These are phyloP conservation scores for Paramecium biaurelia DNA, from an alignment of 73 alveolate species.

Conservation along the genomic window DNA sequence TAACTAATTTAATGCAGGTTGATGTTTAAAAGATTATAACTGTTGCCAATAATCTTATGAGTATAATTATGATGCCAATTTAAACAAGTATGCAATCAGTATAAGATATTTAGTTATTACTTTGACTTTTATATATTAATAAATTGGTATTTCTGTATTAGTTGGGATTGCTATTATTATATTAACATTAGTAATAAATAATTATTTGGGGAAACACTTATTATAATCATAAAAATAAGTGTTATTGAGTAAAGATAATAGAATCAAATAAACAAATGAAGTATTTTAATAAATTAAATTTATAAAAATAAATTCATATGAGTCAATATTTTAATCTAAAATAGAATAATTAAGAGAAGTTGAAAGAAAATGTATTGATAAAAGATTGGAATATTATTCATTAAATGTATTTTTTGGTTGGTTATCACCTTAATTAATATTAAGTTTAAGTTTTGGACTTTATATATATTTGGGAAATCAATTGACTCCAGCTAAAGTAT, in stretches of 20 bases:
- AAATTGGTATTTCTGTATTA: slow-evolving; percentile 44
- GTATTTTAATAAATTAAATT: slow-evolving; percentile 83
- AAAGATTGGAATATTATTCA: not conserved
- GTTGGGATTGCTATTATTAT: slow-evolving; percentile 39
- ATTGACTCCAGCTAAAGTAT: slow-evolving; percentile 6
- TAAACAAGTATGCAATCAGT: not conserved
- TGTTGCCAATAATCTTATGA: not conserved
- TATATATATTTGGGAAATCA: not conserved
- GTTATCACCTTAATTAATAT: slow-evolving; percentile 24
- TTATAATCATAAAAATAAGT: slow-evolving; percentile 60
- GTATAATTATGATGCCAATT: not conserved
- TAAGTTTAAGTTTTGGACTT: not conserved
- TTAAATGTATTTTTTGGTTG: not conserved
- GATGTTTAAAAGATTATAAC: not conserved
- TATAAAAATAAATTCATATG: slow-evolving; percentile 89
- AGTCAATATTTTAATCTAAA: slow-evolving; percentile 69
- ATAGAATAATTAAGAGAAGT: slow-evolving; percentile 22
- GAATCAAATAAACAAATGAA: slow-evolving; percentile 83
- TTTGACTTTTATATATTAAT: slow-evolving; percentile 1
- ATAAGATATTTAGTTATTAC: not conserved
- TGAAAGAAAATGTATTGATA: not conserved
- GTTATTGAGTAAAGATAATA: slow-evolving; percentile 81
- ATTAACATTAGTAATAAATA: not conserved
- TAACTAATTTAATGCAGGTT: not conserved
- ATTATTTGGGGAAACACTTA: not conserved